Percentiles rank a stretch among this genome's conserved stretches.
phyloP scores from a whole-genome alignment of 164 flowering plant genomes.

The Kingdonia uniflora region DNA sequence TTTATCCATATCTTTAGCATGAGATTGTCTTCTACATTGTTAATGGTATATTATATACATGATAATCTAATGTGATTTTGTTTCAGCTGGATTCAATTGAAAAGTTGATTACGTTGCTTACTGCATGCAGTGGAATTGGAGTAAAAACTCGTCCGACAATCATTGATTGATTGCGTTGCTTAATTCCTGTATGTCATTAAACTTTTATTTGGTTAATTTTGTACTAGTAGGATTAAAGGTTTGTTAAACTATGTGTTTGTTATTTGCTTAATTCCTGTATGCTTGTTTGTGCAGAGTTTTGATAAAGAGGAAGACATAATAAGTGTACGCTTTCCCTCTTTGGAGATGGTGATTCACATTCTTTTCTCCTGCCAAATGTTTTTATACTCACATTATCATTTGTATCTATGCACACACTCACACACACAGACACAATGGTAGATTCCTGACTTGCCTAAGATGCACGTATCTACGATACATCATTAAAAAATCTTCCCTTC shows the following conservation, averaged over 20 bases:
- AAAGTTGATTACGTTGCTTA: conserved; percentile 55
- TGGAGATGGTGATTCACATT: conserved; percentile 80
- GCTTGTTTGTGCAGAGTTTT: conserved; percentile 46
- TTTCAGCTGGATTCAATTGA: conserved; percentile 67
- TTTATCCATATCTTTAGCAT: neutral
- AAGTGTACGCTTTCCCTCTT: conserved; percentile 44
- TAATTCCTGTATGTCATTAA: neutral
- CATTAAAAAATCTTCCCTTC: no score
- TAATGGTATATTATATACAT: neutral
- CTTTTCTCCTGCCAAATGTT: no score
- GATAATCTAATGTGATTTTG: neutral
- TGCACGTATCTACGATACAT: no score
- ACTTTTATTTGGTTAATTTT: conserved; percentile 2
- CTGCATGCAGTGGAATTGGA: conserved; percentile 50
- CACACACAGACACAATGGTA: no score
- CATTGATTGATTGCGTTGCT: conserved; percentile 39
- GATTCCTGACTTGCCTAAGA: no score
- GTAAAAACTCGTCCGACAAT: conserved; percentile 48
- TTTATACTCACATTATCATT: no score
- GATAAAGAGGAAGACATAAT: conserved; percentile 66
- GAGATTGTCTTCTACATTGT: neutral
- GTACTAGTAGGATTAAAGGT: neutral
- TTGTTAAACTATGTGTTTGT: no score
- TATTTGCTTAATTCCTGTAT: conserved; percentile 6
- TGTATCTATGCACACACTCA: no score